phyloP scores from a whole-genome alignment of 2,329 filamentous ascomycete genomes.

The Westerdykella aurantiaca region DNA sequence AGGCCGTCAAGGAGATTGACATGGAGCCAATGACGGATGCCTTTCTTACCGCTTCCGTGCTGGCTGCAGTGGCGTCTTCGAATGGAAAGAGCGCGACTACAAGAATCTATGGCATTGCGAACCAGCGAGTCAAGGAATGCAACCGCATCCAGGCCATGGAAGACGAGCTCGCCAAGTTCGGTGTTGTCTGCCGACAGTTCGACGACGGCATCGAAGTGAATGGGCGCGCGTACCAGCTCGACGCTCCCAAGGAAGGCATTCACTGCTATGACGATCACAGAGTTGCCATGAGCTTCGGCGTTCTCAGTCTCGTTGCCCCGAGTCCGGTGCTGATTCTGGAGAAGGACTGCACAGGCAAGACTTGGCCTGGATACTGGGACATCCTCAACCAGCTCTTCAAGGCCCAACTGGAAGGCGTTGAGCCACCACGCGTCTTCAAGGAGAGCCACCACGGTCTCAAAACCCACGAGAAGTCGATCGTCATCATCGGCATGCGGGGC shows the following conservation, averaged over 20 bases:
- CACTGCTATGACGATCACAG: constrained; percentile 97
- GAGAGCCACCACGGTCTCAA: constrained; percentile 33
- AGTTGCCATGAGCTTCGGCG: constrained; percentile 97
- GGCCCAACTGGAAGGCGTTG: constrained; percentile 69
- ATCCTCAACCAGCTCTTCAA: constrained; percentile 72
- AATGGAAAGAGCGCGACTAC: constrained; percentile 59
- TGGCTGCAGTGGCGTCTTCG: constrained; percentile 81
- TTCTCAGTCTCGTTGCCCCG: constrained; percentile 68
- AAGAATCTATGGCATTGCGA: constrained; percentile 87
- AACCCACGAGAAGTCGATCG: constrained; percentile 60
- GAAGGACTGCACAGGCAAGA: constrained; percentile 91
- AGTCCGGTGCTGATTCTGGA: constrained; percentile 73
- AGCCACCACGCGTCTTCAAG: constrained; percentile 41
- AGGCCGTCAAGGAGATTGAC: constrained; percentile 74
- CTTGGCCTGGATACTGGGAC: constrained; percentile 99
- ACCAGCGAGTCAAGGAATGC: constrained; percentile 97
- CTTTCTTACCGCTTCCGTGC: constrained; percentile 88
- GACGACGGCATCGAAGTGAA: constrained; percentile 87
- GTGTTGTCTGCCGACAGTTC: constrained; percentile 76
- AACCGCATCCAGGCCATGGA: constrained; percentile 96
- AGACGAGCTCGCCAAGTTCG: constrained; percentile 89
- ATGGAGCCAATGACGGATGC: constrained; percentile 99
- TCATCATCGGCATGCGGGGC: constrained; percentile 95
- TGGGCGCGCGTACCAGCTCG: constrained; percentile 48
- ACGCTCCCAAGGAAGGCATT: constrained; percentile 57